Conservation (phyloP, 1,284 basidiomycete species). For the Inonotus hispidus region DNA sequence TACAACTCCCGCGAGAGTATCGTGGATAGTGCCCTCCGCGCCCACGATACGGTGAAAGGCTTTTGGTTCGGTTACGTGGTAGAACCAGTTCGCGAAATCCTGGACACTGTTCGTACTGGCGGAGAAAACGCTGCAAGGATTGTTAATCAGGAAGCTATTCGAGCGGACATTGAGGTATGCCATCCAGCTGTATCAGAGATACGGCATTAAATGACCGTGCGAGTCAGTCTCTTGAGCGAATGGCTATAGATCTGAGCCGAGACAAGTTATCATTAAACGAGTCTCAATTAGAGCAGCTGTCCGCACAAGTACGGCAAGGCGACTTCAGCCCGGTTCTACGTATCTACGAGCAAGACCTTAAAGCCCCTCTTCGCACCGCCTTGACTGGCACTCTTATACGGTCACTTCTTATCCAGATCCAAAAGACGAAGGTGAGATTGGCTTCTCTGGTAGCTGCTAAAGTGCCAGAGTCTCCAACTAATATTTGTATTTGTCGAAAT, state of each 20-base stretch:
- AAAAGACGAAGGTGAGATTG: constrained; percentile 84
- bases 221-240: constrained; percentile 81
- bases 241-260: constrained; percentile 81
- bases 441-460: background rate
- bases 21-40: constrained; percentile 51
- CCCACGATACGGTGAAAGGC: constrained; percentile 63
- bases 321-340: constrained; percentile 86
- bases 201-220: background rate
- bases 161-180: constrained; percentile 71
- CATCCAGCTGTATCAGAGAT: background rate
- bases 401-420: constrained; percentile 88
- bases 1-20: constrained; percentile 51
- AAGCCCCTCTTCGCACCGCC: constrained; percentile 77
- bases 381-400: constrained; percentile 80
- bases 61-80: constrained; percentile 86
- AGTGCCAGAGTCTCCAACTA: background rate
- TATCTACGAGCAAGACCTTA: constrained; percentile 92
- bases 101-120: constrained; percentile 79
- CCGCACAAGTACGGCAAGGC: constrained; percentile 66
- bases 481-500: background rate
- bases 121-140: constrained; percentile 64
- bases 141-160: constrained; percentile 71
- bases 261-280: constrained; percentile 70
- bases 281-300: constrained; percentile 59
- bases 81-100: constrained; percentile 79